A percentile compares a stretch with the other conserved stretches of the same genome.
phyloP scores from a whole-genome alignment of 495 filamentous ascomycete species.

The Xylaria bambusicola region DNA sequence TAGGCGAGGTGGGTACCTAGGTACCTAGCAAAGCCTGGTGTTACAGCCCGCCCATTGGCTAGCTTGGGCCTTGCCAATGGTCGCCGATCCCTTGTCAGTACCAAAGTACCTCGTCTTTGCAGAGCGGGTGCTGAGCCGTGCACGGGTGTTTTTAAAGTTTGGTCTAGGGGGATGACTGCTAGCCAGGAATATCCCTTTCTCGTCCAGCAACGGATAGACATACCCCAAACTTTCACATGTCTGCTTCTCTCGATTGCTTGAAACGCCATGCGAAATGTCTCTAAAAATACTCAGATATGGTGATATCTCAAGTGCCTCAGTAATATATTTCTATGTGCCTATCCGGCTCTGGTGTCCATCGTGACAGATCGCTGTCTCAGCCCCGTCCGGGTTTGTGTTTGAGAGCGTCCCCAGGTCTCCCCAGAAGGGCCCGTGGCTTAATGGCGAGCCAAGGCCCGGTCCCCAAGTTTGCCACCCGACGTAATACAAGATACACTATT shows the following conservation, averaged over 20 bases:
- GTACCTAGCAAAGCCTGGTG: not conserved
- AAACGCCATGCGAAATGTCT: too few relatives aligned
- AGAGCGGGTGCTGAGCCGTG: not conserved
- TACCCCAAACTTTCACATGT: conserved; percentile 11
- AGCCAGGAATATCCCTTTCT: conserved; percentile 2
- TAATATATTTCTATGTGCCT: too few relatives aligned
- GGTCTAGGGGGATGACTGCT: conserved; percentile 2
- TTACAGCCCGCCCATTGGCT: conserved; percentile 1
- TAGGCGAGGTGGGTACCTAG: too few relatives aligned
- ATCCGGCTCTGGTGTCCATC: too few relatives aligned
- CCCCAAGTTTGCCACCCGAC: not conserved
- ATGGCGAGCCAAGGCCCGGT: not conserved
- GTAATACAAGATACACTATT: not conserved
- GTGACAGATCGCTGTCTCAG: too few relatives aligned
- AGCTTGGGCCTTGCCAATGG: not conserved
- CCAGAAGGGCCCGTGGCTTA: not conserved
- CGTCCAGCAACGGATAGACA: too few relatives aligned
- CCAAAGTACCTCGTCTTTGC: not conserved
- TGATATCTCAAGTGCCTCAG: too few relatives aligned
- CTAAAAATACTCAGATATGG: too few relatives aligned
- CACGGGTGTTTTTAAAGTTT: conserved; percentile 7
- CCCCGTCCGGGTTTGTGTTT: too few relatives aligned
- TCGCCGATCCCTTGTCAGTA: not conserved
- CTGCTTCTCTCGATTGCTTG: too few relatives aligned
- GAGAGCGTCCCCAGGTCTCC: too few relatives aligned